Percentiles rank a stretch among this genome's conserved stretches.
These are phyloP conservation scores for Metschnikowia cerradonensis DNA, from an alignment of 805 yeast species.

Conservation along the genomic window DNA sequence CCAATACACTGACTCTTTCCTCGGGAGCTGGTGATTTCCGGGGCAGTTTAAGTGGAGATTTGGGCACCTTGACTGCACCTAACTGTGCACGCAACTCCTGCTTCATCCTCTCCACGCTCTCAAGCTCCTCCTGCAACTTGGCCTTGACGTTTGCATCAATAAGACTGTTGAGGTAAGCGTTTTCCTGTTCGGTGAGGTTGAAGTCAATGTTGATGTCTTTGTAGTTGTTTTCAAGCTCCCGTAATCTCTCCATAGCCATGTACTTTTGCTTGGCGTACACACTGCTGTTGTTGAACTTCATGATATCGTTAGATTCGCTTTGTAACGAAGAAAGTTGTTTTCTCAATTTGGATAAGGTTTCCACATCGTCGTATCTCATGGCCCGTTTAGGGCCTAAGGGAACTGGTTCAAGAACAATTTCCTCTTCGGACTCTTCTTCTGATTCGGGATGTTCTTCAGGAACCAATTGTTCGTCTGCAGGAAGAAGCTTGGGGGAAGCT, in stretches of 20 bases:
- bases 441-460: neutral
- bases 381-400: slow-evolving; percentile 36
- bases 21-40: slow-evolving; percentile 12
- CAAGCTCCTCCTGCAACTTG: slow-evolving; percentile 39
- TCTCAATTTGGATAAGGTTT: slow-evolving; percentile 52
- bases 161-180: slow-evolving; percentile 12
- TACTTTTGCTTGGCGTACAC: slow-evolving; percentile 55
- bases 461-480: neutral
- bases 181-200: slow-evolving; percentile 18
- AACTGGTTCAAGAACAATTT: slow-evolving; percentile 16
- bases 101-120: slow-evolving; percentile 40
- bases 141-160: slow-evolving; percentile 33
- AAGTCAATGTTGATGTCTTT: slow-evolving; percentile 62
- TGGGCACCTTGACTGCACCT: slow-evolving; percentile 15
- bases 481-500: neutral
- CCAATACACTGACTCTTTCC: slow-evolving; percentile 16
- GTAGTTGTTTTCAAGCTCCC: slow-evolving; percentile 63
- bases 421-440: slow-evolving; percentile 7
- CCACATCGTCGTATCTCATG: slow-evolving; percentile 48
- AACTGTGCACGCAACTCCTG: slow-evolving; percentile 39
- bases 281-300: slow-evolving; percentile 63
- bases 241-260: slow-evolving; percentile 67
- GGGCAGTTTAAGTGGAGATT: slow-evolving; percentile 3
- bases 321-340: slow-evolving; percentile 59
- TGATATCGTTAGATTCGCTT: slow-evolving; percentile 69